phyloP scores from a whole-genome alignment of 2,329 filamentous ascomycete genomes.

The Pyrenophora tritici-repentis region DNA sequence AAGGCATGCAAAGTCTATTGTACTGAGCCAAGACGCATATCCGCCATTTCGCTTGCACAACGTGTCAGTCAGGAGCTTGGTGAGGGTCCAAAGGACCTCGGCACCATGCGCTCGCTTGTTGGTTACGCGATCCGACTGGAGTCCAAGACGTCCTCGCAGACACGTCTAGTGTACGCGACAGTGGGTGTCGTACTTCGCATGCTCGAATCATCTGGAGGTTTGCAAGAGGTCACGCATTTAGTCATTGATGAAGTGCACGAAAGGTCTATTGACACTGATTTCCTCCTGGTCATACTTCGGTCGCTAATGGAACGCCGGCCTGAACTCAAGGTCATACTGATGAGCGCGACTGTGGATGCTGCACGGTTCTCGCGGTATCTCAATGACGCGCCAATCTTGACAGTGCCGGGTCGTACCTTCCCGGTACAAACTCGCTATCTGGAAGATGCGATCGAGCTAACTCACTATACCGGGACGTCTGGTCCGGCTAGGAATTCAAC shows the following conservation, averaged over 20 bases:
- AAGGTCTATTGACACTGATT: conserved; percentile 88
- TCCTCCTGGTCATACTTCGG: conserved; percentile 88
- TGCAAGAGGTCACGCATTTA: conserved; percentile 88
- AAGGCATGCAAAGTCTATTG: conserved; percentile 90
- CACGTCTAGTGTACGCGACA: conserved; percentile 85
- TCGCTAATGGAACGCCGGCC: conserved; percentile 76
- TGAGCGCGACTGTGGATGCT: conserved; percentile 97
- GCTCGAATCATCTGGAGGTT: conserved; percentile 85
- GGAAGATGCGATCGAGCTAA: conserved; percentile 90
- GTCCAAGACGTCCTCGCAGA: conserved; percentile 80
- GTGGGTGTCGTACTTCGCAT: conserved; percentile 95
- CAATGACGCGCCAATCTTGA: conserved; percentile 90
- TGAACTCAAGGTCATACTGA: conserved; percentile 89
- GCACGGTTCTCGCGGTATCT: conserved; percentile 89
- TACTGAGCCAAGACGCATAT: conserved; percentile 93
- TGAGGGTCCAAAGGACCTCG: conserved; percentile 79
- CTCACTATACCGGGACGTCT: conserved; percentile 64
- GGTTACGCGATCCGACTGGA: conserved; percentile 95
- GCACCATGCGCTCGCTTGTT: conserved; percentile 80
- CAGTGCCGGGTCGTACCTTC: conserved; percentile 86
- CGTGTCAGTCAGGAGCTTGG: conserved; percentile 95
- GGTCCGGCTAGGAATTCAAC: conserved; percentile 58
- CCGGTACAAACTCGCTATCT: conserved; percentile 86
- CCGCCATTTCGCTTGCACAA: conserved; percentile 88
- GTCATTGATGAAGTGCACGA: conserved; percentile 98